A percentile compares a stretch with the other conserved stretches of the same genome.
Evolutionary conservation across 495 filamentous ascomycete genomes (phyloP).

Genomic region (Penicillium tannophilum): DNA sequence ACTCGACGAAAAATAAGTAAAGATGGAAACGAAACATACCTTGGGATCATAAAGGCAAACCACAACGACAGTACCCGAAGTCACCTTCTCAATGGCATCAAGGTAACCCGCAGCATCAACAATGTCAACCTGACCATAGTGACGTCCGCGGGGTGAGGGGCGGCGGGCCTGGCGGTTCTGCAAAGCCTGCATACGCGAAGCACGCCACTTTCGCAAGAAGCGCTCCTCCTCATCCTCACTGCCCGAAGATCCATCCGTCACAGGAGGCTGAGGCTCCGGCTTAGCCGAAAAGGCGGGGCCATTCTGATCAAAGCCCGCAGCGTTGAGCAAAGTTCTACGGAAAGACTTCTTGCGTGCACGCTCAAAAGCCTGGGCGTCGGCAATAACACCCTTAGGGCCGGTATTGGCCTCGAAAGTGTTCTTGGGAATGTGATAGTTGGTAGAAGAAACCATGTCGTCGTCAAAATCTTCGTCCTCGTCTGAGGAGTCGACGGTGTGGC

Average conservation of each 20-base stretch:
- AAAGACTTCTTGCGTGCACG: conserved; percentile 70
- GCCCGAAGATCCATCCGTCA: conserved; percentile 32
- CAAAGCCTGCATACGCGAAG: conserved; percentile 75
- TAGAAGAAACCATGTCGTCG: conserved; percentile 44
- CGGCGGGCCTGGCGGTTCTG: conserved; percentile 57
- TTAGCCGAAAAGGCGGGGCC: conserved; percentile 21
- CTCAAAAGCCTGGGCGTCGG: conserved; percentile 90
- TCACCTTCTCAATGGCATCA: conserved; percentile 90
- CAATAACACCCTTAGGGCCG: conserved; percentile 98
- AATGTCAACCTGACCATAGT: conserved; percentile 74
- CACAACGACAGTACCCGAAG: conserved; percentile 81
- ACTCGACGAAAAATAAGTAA: neutral
- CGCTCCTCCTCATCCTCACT: conserved; percentile 72
- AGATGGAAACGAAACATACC: conserved; percentile 51
- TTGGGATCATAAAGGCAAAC: conserved; percentile 91
- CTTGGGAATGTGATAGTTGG: conserved; percentile 54
- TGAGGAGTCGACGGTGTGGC: conserved; percentile 49
- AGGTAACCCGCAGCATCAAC: conserved; percentile 92
- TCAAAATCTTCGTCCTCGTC: conserved; percentile 44
- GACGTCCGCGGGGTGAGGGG: conserved; percentile 67
- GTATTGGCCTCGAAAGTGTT: conserved; percentile 80
- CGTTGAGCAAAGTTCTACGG: conserved; percentile 48
- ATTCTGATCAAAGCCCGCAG: conserved; percentile 33
- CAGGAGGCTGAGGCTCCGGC: conserved; percentile 26
- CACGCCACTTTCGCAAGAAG: conserved; percentile 83